Base-by-base conservation (phyloP, 2,329 filamentous ascomycete species). In the Fusarium sp. region DNA sequence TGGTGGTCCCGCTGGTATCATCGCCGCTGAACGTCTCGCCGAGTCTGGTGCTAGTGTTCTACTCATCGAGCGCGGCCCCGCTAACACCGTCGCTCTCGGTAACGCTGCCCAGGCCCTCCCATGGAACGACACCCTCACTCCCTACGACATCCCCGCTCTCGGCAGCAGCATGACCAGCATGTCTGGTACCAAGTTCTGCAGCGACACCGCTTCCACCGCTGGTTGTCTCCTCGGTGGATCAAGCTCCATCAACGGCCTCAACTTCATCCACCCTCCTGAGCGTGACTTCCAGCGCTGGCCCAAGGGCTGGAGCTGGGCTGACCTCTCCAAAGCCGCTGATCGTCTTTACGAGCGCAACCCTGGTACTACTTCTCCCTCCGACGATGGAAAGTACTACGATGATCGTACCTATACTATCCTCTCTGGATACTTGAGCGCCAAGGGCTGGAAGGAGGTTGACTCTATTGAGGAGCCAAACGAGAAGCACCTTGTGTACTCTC, bases 401-500 rank as follows among this genome's bases (percentile, higher is more conserved):
- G 89, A 91, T 67, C 85, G 90, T 64, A 88, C 91, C 3, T 94
- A 89, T 78, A 85, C 90, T 59, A 85, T 92, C 30, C 82, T 94
- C 4, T 85, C 88, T 6, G 81, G 83, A 52, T 91, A 90, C 5
- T 85, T 94, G 11, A 82, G 82, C 47, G 83, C 86, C 19, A 86
- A 87, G 38, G 91, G 91, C 9, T 94, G 91, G 91, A 86, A 83
- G 52, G 86, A 88, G 57, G 86, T 93, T 37, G 86, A 87, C n/a
- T 89, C 91, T n/a, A 93, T 92, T 74, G 78, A 86, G 38, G 83
- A 86, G 53, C 90, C 91, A 1, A 85, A 87, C 59, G 80, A 87
- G 80, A 94, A 94, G 86, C 90, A 93, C 81, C 85, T 85, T 64
- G 90, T 88, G 3, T 94, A 88, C 80, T 87, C 89, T 35, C 88